phyloP scores from a whole-genome alignment of 2,329 filamentous ascomycete species.

The Ophiostoma perfectum region DNA sequence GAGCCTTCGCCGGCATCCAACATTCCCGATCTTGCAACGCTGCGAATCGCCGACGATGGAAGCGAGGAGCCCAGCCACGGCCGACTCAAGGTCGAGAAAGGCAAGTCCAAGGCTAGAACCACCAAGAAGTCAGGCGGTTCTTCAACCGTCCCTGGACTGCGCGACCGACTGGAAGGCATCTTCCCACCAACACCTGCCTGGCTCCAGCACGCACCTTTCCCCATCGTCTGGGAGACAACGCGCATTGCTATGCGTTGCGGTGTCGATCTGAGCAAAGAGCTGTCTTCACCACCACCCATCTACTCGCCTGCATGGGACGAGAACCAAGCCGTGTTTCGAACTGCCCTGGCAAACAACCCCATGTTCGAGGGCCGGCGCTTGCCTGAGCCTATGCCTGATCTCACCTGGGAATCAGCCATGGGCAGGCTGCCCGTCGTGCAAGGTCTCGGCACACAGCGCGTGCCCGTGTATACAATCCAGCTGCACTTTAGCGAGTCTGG shows the following conservation, averaged over 20 bases:
- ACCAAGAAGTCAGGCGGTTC: not conserved
- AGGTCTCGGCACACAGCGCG: slow-evolving; percentile 32
- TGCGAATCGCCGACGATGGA: slow-evolving; percentile 16
- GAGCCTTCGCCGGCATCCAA: slow-evolving; percentile 20
- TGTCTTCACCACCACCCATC: slow-evolving; percentile 25
- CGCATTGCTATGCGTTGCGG: slow-evolving; percentile 44
- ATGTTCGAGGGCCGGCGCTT: slow-evolving; percentile 42
- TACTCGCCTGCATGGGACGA: slow-evolving; percentile 41
- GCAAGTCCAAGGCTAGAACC: not conserved
- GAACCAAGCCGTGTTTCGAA: slow-evolving; percentile 43
- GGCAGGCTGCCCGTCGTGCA: not conserved
- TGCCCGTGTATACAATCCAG: slow-evolving; percentile 41
- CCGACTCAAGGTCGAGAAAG: not conserved
- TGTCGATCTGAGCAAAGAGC: slow-evolving; percentile 35
- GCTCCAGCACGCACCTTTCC: slow-evolving; percentile 43
- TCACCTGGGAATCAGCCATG: slow-evolving; percentile 36
- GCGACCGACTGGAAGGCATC: slow-evolving; percentile 33
- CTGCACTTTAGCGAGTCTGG: slow-evolving; percentile 35
- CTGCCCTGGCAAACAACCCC: slow-evolving; percentile 36
- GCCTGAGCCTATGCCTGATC: slow-evolving; percentile 37
- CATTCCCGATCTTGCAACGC: slow-evolving; percentile 19
- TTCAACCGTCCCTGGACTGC: slow-evolving; percentile 20
- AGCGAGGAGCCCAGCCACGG: not conserved
- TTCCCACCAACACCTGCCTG: slow-evolving; percentile 41
- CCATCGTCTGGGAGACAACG: slow-evolving; percentile 49